A percentile compares a stretch with the other conserved stretches of the same genome.
Evolutionary conservation across 129 eudicot genomes (phyloP).

Genomic region (Escallonia herrerae): DNA sequence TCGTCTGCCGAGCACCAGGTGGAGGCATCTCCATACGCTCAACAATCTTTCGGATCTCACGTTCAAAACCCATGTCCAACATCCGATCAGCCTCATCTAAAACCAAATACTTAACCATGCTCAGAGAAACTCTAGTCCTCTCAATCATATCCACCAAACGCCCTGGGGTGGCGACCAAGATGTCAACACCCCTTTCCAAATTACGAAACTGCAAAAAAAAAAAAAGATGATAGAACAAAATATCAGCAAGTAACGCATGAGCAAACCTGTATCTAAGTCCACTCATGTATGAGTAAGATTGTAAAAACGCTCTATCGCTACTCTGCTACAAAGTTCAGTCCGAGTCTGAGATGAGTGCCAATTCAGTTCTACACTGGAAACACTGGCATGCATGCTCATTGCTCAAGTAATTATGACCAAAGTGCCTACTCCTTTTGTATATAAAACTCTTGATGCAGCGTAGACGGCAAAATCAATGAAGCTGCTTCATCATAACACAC

Average conservation of each 20-base stretch:
- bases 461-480: no score
- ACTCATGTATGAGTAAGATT: not conserved
- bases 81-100: conserved; percentile 90
- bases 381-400: no score
- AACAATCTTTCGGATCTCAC: conserved; percentile 65
- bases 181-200: conserved; percentile 65
- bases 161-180: conserved; percentile 88
- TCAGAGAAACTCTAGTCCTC: conserved; percentile 54
- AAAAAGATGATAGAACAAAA: not conserved
- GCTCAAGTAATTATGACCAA: no score
- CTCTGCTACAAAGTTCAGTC: no score
- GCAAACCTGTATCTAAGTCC: not conserved
- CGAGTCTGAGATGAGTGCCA: not conserved
- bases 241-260: not conserved
- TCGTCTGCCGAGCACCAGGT: conserved; percentile 56
- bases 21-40: conserved; percentile 75
- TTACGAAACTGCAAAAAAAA: conserved; percentile 36
- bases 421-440: no score
- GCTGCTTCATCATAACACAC: no score
- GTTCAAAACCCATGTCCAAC: conserved; percentile 93
- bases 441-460: no score
- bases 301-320: no score
- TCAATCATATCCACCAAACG: conserved; percentile 76
- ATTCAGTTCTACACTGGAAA: not conserved
- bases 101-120: conserved; percentile 52